phyloP scores from a whole-genome alignment of 805 yeast genomes.

The Candida nitratophila region DNA sequence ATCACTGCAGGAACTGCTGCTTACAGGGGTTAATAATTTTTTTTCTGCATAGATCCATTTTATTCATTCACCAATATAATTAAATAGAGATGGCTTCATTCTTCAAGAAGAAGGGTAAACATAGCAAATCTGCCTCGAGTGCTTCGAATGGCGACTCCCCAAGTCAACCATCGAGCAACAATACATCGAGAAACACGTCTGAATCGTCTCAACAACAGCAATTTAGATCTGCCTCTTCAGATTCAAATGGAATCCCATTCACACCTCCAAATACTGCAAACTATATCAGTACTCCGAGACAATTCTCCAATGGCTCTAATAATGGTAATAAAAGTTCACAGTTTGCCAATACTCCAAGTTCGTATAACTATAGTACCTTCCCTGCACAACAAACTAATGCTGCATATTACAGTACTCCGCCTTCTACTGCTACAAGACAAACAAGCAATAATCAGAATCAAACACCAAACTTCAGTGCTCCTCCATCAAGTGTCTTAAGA shows the following conservation, averaged over 20 bases:
- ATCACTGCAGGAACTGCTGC: too few relatives aligned
- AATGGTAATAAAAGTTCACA: neutral
- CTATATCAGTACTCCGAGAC: neutral
- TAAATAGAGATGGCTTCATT: constrained; percentile 8
- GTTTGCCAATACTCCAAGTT: neutral
- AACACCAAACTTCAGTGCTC: neutral
- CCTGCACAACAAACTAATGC: neutral
- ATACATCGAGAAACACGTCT: neutral
- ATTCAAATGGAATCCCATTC: neutral
- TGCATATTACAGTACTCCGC: neutral
- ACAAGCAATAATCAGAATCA: neutral
- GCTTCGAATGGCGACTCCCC: neutral
- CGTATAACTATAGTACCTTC: neutral
- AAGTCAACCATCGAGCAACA: neutral
- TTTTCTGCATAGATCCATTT: too few relatives aligned
- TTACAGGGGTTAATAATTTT: too few relatives aligned
- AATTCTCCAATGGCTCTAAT: neutral
- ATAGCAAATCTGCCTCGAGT: neutral
- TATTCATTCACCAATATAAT: too few relatives aligned
- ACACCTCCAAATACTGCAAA: constrained; percentile 1
- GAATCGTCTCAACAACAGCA: neutral
- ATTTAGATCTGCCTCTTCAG: neutral
- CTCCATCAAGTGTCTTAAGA: neutral
- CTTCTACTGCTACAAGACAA: neutral
- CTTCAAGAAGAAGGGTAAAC: constrained; percentile 6